Percentiles rank a stretch among this genome's conserved stretches.
Evolutionary conservation across 352 stramenopile genomes (phyloP).

Genomic region (Phytopythium litorale): DNA sequence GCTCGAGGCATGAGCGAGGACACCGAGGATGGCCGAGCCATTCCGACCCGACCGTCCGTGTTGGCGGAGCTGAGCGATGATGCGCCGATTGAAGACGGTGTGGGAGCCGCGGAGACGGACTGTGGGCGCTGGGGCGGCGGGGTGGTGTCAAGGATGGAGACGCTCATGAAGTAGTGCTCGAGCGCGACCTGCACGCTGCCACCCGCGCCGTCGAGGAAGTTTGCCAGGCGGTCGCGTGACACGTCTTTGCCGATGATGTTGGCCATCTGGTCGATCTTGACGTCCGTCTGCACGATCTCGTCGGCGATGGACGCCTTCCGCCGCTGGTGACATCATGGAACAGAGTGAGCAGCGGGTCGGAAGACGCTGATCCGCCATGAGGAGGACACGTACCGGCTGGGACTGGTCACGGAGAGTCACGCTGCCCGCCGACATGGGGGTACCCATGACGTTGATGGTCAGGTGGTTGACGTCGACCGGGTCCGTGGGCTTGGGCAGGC

Average conservation of each 20-base stretch:
- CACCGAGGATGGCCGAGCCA: neutral
- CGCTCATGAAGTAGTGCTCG: constrained; percentile 88
- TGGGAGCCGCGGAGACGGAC: neutral
- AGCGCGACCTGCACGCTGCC: constrained; percentile 82
- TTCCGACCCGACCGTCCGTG: neutral
- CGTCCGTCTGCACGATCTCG: constrained; percentile 63
- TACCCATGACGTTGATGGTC: constrained; percentile 65
- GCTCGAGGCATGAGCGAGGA: neutral
- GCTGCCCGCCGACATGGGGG: constrained; percentile 20
- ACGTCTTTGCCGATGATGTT: constrained; percentile 73
- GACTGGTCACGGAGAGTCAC: constrained; percentile 18
- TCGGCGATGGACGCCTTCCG: constrained; percentile 56
- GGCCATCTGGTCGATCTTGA: constrained; percentile 84
- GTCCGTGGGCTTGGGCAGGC: constrained; percentile 49
- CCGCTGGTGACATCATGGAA: constrained; percentile 10
- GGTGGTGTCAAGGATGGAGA: constrained; percentile 37
- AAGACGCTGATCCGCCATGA: neutral
- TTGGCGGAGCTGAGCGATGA: neutral
- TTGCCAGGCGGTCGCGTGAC: constrained; percentile 61
- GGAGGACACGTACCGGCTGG: constrained; percentile 17
- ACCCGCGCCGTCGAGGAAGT: constrained; percentile 76
- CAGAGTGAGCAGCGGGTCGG: constrained; percentile 2
- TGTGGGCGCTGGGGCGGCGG: constrained; percentile 1
- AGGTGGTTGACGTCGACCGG: constrained; percentile 56
- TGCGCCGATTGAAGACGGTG: neutral